A percentile compares a stretch with the other conserved stretches of the same genome.
Conservation (phyloP, 192 early-diverging fungal genomes). For the Gonapodya prolifera region DNA sequence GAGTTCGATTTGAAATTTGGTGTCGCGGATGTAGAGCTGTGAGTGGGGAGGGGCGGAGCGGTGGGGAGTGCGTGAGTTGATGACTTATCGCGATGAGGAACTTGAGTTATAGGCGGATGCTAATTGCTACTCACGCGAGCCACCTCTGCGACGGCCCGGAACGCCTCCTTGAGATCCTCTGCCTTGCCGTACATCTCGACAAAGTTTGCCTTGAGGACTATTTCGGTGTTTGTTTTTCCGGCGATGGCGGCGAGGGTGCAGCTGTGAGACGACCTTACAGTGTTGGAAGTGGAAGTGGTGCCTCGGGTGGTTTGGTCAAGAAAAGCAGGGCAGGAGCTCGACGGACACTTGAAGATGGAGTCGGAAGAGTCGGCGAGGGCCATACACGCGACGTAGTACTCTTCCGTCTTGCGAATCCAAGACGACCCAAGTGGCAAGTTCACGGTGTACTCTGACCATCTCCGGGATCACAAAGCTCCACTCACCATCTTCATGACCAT, state of each 20-base stretch:
- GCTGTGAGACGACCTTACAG: conserved; percentile 20
- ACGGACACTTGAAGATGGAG: background rate
- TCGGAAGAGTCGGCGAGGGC: conserved; percentile 11
- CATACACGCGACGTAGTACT: conserved; percentile 36
- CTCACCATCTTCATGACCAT: conserved; percentile 57
- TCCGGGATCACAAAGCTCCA: background rate
- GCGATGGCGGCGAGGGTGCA: conserved; percentile 24
- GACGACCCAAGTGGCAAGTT: conserved; percentile 1
- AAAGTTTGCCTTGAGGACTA: conserved; percentile 38
- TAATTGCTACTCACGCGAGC: conserved; percentile 28
- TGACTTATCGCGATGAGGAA: too few species aligned
- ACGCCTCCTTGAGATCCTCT: conserved; percentile 43
- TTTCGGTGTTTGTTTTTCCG: conserved; percentile 45
- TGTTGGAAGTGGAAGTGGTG: background rate
- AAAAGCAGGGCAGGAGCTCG: background rate
- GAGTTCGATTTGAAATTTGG: conserved; percentile 62
- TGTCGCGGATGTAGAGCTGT: conserved; percentile 37
- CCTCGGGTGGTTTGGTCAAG: background rate
- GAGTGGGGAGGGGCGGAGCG: conserved; percentile 9
- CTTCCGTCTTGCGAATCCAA: conserved; percentile 16
- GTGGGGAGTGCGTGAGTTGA: background rate
- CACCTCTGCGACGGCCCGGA: conserved; percentile 36
- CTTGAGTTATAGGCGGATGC: background rate
- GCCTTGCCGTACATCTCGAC: conserved; percentile 62
- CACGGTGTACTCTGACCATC: background rate